These are phyloP conservation scores for Backusella sp. DNA, from an alignment of 192 early-diverging fungal genomes.

Conservation along the genomic window DNA sequence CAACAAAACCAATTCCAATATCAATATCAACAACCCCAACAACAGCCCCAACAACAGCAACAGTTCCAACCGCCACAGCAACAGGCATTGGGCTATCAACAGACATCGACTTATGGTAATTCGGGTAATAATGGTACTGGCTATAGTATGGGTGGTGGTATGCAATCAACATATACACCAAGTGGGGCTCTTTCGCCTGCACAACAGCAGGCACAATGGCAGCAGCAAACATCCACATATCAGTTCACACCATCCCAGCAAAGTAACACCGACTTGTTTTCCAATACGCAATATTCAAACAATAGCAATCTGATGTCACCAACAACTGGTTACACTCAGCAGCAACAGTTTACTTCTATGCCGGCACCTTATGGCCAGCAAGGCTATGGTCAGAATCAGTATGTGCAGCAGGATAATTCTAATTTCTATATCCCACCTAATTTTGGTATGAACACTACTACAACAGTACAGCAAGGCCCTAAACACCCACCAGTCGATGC, in stretches of 20 bases:
- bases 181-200: not conserved
- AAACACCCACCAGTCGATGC: conserved; percentile 26
- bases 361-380: conserved; percentile 2
- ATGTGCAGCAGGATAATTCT: not conserved
- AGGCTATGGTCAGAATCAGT: not conserved
- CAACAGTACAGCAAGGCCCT: not conserved
- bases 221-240: conserved; percentile 7
- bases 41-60: not conserved
- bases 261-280: not conserved
- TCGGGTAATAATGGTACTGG: not conserved
- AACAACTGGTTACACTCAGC: not conserved
- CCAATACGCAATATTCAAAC: not conserved
- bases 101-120: not conserved
- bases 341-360: not conserved
- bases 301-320: conserved; percentile 1
- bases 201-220: conserved; percentile 3
- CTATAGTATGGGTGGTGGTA: not conserved
- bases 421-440: conserved; percentile 10
- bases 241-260: not conserved
- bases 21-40: not conserved
- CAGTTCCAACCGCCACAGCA: conserved; percentile 6
- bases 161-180: not conserved
- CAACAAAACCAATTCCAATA: conserved; percentile 10
- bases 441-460: conserved; percentile 4
- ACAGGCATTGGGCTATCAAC: not conserved